phyloP scores from a whole-genome alignment of 1,139 yeast genomes.

The Diutina scorzettiae region DNA sequence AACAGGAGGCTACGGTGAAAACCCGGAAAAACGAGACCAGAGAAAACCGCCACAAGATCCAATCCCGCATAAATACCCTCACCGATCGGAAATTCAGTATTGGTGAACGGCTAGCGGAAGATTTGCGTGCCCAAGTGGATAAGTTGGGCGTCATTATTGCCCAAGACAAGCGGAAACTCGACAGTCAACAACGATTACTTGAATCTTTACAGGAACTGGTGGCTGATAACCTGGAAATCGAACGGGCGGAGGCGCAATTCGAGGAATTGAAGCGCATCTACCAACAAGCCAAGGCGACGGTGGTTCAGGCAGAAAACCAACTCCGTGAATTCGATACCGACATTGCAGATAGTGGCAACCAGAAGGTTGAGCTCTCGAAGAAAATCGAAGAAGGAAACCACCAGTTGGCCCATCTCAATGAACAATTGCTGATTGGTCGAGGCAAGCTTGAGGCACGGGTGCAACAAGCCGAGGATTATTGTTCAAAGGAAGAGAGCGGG shows the following conservation, averaged over 20 bases:
- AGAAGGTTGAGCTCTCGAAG: too few species aligned
- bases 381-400: neutral
- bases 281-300: neutral
- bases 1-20: neutral
- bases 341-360: neutral
- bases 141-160: constrained; percentile 8
- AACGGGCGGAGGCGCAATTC: neutral
- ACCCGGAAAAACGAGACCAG: constrained; percentile 6
- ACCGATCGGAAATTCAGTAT: neutral
- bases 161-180: constrained; percentile 7
- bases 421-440: neutral
- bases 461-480: neutral
- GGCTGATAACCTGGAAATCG: neutral
- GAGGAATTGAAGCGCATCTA: neutral
- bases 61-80: neutral
- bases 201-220: constrained; percentile 7
- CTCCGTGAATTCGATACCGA: neutral
- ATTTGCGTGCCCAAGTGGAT: constrained; percentile 11
- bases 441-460: neutral
- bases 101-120: neutral
- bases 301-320: neutral
- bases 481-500: neutral
- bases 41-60: constrained; percentile 2
- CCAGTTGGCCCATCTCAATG: neutral
- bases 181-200: constrained; percentile 8